Conservation (phyloP, 1,284 basidiomycete genomes). For the Cutaneotrichosporon spelunceum region DNA sequence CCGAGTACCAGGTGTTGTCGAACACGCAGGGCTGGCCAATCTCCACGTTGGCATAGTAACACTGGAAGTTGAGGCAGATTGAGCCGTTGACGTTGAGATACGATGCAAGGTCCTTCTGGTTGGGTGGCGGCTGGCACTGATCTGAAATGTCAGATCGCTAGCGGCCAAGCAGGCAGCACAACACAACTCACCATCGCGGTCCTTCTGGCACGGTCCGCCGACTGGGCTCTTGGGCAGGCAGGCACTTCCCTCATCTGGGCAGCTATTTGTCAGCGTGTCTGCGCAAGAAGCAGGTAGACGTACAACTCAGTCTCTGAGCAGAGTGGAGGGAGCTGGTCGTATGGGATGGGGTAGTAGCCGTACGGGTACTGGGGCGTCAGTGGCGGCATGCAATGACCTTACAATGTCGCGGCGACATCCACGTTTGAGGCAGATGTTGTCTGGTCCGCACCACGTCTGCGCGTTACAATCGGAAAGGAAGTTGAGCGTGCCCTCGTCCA, state of each 20-base stretch:
- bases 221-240: slow-evolving; percentile 65
- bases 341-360: slow-evolving; percentile 47
- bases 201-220: slow-evolving; percentile 72
- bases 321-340: slow-evolving; percentile 58
- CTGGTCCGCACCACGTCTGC: slow-evolving; percentile 62
- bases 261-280: slow-evolving; percentile 56
- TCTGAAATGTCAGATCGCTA: slow-evolving; percentile 55
- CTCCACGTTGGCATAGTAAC: slow-evolving; percentile 74
- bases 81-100: slow-evolving; percentile 75
- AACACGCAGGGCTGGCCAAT: slow-evolving; percentile 63
- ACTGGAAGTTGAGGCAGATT: slow-evolving; percentile 72
- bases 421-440: slow-evolving; percentile 61
- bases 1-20: slow-evolving; percentile 74
- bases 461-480: slow-evolving; percentile 73
- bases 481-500: slow-evolving; percentile 69
- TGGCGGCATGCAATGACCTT: slow-evolving; percentile 17
- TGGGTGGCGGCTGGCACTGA: slow-evolving; percentile 66
- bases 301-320: slow-evolving; percentile 58
- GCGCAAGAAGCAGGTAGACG: slow-evolving; percentile 15
- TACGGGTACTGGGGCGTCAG: slow-evolving; percentile 44
- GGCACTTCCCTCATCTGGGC: slow-evolving; percentile 74
- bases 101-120: slow-evolving; percentile 62
- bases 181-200: slow-evolving; percentile 69
- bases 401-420: slow-evolving; percentile 72
- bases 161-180: slow-evolving; percentile 43